A percentile compares a stretch with the other conserved stretches of the same genome.
phyloP scores from a whole-genome alignment of 371 early-diverging fungal species.

The Mortierella sp. region DNA sequence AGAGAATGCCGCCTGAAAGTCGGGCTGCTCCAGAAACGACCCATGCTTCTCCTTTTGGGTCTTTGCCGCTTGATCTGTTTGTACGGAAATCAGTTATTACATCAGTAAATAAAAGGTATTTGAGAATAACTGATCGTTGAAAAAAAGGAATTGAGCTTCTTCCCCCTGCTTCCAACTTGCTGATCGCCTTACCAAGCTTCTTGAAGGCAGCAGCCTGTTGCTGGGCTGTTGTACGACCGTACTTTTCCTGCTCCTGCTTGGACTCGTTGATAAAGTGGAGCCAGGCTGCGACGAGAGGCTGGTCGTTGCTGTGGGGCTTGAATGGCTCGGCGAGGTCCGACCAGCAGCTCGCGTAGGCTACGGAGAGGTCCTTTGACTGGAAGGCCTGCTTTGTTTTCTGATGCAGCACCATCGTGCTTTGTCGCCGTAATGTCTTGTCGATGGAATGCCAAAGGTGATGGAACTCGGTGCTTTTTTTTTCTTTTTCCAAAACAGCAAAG shows the following conservation, averaged over 20 bases:
- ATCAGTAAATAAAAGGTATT: background rate
- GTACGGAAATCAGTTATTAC: background rate
- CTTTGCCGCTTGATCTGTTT: constrained; percentile 38
- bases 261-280: constrained; percentile 43
- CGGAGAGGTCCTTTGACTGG: constrained; percentile 56
- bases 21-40: constrained; percentile 29
- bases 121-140: background rate
- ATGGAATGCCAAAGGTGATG: background rate
- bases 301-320: background rate
- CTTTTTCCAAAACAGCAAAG: background rate
- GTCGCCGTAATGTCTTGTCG: constrained; percentile 4
- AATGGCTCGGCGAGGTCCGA: constrained; percentile 42
- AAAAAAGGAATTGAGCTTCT: background rate
- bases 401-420: constrained; percentile 54
- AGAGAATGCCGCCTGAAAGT: constrained; percentile 48
- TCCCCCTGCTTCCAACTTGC: background rate
- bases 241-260: constrained; percentile 52
- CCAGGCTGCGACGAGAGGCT: constrained; percentile 49
- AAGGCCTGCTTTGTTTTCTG: constrained; percentile 56
- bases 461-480: background rate
- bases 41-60: constrained; percentile 32
- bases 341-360: constrained; percentile 47
- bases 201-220: constrained; percentile 56
- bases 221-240: constrained; percentile 51
- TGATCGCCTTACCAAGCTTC: constrained; percentile 39